These are phyloP conservation scores for Mycena sp. DNA, from an alignment of 1,284 basidiomycete species.

Conservation along the genomic window DNA sequence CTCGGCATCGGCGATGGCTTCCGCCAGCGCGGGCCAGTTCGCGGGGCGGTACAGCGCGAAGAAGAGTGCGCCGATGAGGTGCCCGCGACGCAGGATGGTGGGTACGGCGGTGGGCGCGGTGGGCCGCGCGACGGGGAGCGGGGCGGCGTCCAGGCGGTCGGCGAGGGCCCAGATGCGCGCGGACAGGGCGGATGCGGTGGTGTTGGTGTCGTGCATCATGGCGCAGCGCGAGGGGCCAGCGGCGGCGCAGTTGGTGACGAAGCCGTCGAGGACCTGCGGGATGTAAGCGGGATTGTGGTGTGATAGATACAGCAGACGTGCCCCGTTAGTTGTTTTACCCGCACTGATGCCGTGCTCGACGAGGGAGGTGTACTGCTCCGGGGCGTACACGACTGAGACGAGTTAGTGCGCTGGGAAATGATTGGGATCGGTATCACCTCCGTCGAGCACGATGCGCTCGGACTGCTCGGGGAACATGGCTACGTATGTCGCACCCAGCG, in stretches of 20 bases:
- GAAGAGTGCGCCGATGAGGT: slow-evolving; percentile 21
- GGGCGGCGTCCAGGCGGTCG: background rate
- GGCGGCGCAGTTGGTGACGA: slow-evolving; percentile 12
- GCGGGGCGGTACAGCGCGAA: slow-evolving; percentile 20
- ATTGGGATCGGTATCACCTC: background rate
- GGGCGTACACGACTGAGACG: slow-evolving; percentile 10
- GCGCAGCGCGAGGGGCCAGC: slow-evolving; percentile 20
- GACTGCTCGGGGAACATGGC: slow-evolving; percentile 24
- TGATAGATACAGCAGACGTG: background rate
- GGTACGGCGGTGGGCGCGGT: slow-evolving; percentile 6
- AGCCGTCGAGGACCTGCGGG: slow-evolving; percentile 18
- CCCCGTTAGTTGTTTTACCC: slow-evolving; percentile 14
- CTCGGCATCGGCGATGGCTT: slow-evolving; percentile 14
- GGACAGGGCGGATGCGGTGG: background rate
- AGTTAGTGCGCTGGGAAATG: background rate
- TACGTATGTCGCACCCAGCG: slow-evolving; percentile 19
- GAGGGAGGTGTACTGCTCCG: slow-evolving; percentile 18
- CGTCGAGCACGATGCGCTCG: slow-evolving; percentile 12
- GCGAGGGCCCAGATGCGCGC: slow-evolving; percentile 15
- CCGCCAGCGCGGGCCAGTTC: slow-evolving; percentile 20
- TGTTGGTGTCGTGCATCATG: background rate
- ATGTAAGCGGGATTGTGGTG: background rate
- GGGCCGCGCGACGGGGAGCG: slow-evolving; percentile 14
- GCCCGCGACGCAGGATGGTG: slow-evolving; percentile 8
- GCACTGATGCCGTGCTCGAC: slow-evolving; percentile 13